Evolutionary conservation across 257 asterid species (phyloP).

Genomic region (Solanum boliviense): DNA sequence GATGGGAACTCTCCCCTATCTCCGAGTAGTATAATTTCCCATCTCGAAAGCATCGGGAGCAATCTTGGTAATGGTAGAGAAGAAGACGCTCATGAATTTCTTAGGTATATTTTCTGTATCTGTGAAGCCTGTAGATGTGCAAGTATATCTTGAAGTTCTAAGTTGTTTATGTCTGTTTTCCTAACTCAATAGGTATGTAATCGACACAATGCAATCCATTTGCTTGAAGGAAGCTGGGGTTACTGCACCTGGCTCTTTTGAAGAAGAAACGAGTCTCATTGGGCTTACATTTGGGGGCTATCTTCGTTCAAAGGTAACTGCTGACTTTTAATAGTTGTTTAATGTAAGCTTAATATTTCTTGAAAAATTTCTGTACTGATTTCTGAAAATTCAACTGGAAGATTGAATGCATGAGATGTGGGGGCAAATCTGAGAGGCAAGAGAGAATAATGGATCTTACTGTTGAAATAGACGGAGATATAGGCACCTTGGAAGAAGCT

Average conservation of each 20-base stretch:
- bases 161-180: not conserved
- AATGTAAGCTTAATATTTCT: not conserved
- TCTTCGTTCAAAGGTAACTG: slow-evolving; percentile 69
- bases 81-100: slow-evolving; percentile 93
- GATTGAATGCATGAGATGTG: slow-evolving; percentile 79
- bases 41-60: slow-evolving; percentile 47
- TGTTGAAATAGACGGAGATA: slow-evolving; percentile 78
- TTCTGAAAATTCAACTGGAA: slow-evolving; percentile 14
- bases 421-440: slow-evolving; percentile 51
- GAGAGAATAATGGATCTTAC: slow-evolving; percentile 89
- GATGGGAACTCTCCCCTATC: slow-evolving; percentile 46
- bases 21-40: slow-evolving; percentile 51
- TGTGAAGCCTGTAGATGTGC: not conserved
- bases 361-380: not conserved
- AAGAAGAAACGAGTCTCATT: slow-evolving; percentile 56
- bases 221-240: slow-evolving; percentile 52
- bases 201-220: slow-evolving; percentile 64
- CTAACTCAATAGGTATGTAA: slow-evolving; percentile 36
- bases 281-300: slow-evolving; percentile 88
- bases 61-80: slow-evolving; percentile 67
- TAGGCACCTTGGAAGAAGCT: slow-evolving; percentile 67
- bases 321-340: slow-evolving; percentile 1
- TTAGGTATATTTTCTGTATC: slow-evolving; percentile 37
- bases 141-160: not conserved
- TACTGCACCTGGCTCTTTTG: slow-evolving; percentile 31